Evolutionary conservation across 2,329 filamentous ascomycete species (phyloP).

Genomic region (Ophidiomyces ophidiicola): DNA sequence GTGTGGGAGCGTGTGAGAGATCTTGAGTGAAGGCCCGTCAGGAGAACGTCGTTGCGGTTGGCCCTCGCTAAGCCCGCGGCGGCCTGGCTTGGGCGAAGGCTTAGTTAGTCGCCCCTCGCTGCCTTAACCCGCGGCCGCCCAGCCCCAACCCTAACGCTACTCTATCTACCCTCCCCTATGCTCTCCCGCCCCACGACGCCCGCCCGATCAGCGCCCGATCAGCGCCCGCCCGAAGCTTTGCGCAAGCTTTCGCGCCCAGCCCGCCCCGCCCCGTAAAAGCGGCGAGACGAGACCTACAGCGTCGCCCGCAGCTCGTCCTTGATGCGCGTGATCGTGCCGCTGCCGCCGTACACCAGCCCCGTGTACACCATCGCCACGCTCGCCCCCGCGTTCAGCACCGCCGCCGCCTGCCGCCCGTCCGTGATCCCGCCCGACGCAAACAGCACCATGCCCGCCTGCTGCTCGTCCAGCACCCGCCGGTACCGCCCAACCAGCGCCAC

Average conservation of each 20-base stretch:
- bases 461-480: conserved; percentile 52
- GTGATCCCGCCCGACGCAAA: conserved; percentile 62
- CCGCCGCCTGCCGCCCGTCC: conserved; percentile 68
- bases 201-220: too few relatives aligned
- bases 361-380: conserved; percentile 90
- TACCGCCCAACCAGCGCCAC: conserved; percentile 69
- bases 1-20: too few relatives aligned
- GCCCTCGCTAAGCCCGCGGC: too few relatives aligned
- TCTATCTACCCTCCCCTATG: too few relatives aligned
- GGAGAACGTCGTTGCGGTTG: too few relatives aligned
- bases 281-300: background rate
- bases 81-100: too few relatives aligned
- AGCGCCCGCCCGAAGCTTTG: conserved; percentile 7
- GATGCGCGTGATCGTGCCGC: conserved; percentile 46
- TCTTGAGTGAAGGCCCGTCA: too few relatives aligned
- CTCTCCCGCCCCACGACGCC: too few relatives aligned
- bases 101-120: too few relatives aligned
- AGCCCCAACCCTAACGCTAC: too few relatives aligned
- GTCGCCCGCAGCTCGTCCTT: conserved; percentile 36
- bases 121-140: too few relatives aligned
- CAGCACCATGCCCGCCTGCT: conserved; percentile 19
- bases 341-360: conserved; percentile 51
- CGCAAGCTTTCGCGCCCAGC: conserved; percentile 7
- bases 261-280: background rate
- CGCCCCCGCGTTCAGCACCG: conserved; percentile 76